phyloP scores from a whole-genome alignment of 306 rosid genomes.

The Corylus avellana region DNA sequence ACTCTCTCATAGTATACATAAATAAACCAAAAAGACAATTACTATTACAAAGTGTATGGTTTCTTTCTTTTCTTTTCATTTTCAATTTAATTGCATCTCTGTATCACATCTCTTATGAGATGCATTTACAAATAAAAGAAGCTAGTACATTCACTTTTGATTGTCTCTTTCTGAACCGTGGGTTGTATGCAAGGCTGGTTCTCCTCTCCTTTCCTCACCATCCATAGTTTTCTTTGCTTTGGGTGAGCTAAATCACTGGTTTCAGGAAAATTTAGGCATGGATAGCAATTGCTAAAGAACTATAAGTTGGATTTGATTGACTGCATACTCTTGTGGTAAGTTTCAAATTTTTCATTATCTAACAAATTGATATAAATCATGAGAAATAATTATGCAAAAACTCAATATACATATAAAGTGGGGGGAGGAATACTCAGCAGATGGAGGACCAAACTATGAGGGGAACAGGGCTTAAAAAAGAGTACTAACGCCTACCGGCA shows the following conservation, averaged over 20 bases:
- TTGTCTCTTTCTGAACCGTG: neutral
- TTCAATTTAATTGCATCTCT: constrained; percentile 11
- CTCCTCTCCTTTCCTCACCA: neutral
- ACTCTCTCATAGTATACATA: neutral
- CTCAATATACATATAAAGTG: neutral
- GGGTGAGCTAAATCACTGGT: neutral
- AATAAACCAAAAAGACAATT: neutral
- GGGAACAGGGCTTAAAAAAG: too few relatives aligned
- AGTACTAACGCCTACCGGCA: neutral
- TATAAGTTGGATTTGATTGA: neutral
- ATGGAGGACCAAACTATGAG: too few relatives aligned
- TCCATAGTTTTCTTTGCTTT: neutral
- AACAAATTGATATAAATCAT: neutral
- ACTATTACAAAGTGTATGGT: neutral
- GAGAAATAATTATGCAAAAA: neutral
- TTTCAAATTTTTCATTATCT: neutral
- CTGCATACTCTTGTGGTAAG: neutral
- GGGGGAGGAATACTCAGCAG: too few relatives aligned
- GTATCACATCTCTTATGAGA: neutral
- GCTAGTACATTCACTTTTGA: neutral
- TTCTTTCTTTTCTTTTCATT: neutral
- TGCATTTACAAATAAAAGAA: constrained; percentile 21
- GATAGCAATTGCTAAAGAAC: neutral
- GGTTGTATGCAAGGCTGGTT: constrained; percentile 3
- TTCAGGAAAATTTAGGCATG: neutral